Evolutionary conservation across 352 stramenopile species (phyloP).

Genomic region (Phytophthora pistaciae): DNA sequence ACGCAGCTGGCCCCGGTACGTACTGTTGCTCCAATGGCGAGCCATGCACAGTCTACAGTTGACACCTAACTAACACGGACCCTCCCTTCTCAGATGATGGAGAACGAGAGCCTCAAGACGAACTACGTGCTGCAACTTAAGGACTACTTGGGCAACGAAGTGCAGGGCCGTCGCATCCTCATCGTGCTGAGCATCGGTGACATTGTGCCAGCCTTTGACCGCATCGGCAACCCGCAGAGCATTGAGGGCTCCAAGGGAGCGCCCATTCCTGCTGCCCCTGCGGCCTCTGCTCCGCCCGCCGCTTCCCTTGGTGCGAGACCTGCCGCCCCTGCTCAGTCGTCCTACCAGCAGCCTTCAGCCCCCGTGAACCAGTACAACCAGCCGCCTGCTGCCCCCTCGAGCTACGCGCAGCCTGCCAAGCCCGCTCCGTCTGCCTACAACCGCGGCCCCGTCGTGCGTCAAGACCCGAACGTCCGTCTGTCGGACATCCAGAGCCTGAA

Average conservation of each 20-base stretch:
- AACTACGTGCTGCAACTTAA: slow-evolving; percentile 90
- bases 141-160: slow-evolving; percentile 86
- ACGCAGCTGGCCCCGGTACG: slow-evolving; percentile 81
- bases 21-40: not conserved
- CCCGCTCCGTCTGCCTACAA: slow-evolving; percentile 59
- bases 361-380: slow-evolving; percentile 40
- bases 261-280: slow-evolving; percentile 27
- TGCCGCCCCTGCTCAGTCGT: slow-evolving; percentile 25
- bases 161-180: slow-evolving; percentile 85
- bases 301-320: slow-evolving; percentile 43
- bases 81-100: slow-evolving; percentile 65
- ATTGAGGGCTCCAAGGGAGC: slow-evolving; percentile 76
- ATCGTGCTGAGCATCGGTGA: slow-evolving; percentile 87
- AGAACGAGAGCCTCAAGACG: slow-evolving; percentile 81
- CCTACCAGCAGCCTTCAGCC: slow-evolving; percentile 49
- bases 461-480: slow-evolving; percentile 84
- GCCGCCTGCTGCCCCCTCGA: slow-evolving; percentile 28
- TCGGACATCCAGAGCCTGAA: slow-evolving; percentile 93
- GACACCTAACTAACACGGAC: not conserved
- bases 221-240: slow-evolving; percentile 79
- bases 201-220: slow-evolving; percentile 76
- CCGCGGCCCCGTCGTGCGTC: slow-evolving; percentile 80
- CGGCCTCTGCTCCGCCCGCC: slow-evolving; percentile 31
- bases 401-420: slow-evolving; percentile 39
- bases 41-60: not conserved